Conservation (phyloP, 768 basidiomycete species). For the Podaxis sp. region DNA sequence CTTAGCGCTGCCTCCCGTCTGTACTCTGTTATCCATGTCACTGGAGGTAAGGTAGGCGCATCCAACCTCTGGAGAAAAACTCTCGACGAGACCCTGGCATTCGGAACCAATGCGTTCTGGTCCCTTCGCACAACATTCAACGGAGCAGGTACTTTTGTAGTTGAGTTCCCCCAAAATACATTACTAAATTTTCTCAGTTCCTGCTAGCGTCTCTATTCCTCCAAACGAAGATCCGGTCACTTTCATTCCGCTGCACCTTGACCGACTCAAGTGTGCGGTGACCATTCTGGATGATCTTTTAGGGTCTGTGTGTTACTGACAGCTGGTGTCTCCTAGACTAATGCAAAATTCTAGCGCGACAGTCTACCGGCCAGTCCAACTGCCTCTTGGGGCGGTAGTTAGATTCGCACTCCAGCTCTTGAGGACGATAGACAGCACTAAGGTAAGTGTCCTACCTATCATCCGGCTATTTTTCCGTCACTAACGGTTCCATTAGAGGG, state of each 20-base stretch:
- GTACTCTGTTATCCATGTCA: conserved; percentile 61
- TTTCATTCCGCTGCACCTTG: conserved; percentile 53
- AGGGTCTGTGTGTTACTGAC: conserved; percentile 11
- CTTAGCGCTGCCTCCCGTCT: conserved; percentile 52
- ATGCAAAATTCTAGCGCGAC: conserved; percentile 41
- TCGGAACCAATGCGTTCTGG: conserved; percentile 63
- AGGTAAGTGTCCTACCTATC: conserved; percentile 24
- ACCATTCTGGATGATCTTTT: conserved; percentile 62
- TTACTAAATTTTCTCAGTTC: background rate
- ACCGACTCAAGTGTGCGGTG: conserved; percentile 55
- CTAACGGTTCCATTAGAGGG: conserved; percentile 33
- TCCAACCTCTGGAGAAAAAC: conserved; percentile 73
- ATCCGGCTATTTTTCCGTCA: conserved; percentile 4
- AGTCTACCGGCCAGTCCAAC: conserved; percentile 57
- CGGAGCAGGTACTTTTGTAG: conserved; percentile 35
- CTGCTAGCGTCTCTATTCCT: conserved; percentile 5
- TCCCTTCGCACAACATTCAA: conserved; percentile 61
- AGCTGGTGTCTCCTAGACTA: background rate
- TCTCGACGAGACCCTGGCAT: conserved; percentile 63
- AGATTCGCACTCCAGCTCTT: conserved; percentile 46
- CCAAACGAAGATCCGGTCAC: conserved; percentile 44
- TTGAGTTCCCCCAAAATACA: background rate
- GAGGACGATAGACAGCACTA: conserved; percentile 34
- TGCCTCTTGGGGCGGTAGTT: conserved; percentile 66
- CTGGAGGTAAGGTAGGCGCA: conserved; percentile 79